Evolutionary conservation across 1,284 basidiomycete genomes (phyloP).

Genomic region (Ceratobasidium papillatum): DNA sequence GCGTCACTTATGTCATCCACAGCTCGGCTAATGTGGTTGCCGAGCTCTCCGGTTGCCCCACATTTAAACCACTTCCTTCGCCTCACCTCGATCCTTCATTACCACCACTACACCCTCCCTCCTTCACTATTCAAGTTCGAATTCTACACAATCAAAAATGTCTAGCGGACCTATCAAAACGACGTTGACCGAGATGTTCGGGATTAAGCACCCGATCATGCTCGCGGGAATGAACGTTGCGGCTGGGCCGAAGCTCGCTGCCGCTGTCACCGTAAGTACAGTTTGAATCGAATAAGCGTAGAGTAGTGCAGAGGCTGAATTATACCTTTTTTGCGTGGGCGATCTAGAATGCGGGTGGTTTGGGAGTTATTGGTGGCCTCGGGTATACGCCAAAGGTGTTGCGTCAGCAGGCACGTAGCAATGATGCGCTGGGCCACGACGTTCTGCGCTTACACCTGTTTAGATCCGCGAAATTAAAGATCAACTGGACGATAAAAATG

Average conservation of each 20-base stretch:
- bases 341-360: constrained; percentile 74
- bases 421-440: not conserved
- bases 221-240: constrained; percentile 86
- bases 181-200: constrained; percentile 79
- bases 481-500: constrained; percentile 71
- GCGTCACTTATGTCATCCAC: not conserved
- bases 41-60: constrained; percentile 28
- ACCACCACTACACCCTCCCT: not conserved
- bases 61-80: constrained; percentile 34
- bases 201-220: constrained; percentile 85
- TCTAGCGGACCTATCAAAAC: constrained; percentile 46
- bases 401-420: constrained; percentile 66
- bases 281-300: not conserved
- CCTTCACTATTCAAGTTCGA: not conserved
- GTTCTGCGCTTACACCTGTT: constrained; percentile 7
- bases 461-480: constrained; percentile 80
- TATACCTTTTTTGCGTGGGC: not conserved
- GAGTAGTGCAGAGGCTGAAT: not conserved
- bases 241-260: constrained; percentile 81
- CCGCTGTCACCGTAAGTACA: constrained; percentile 66
- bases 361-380: constrained; percentile 88
- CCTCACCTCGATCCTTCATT: not conserved
- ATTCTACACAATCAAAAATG: constrained; percentile 1
- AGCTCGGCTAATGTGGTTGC: not conserved
- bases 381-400: constrained; percentile 81